These are phyloP conservation scores for Xylaria longipes DNA, from an alignment of 495 filamentous ascomycete species.

Conservation along the genomic window DNA sequence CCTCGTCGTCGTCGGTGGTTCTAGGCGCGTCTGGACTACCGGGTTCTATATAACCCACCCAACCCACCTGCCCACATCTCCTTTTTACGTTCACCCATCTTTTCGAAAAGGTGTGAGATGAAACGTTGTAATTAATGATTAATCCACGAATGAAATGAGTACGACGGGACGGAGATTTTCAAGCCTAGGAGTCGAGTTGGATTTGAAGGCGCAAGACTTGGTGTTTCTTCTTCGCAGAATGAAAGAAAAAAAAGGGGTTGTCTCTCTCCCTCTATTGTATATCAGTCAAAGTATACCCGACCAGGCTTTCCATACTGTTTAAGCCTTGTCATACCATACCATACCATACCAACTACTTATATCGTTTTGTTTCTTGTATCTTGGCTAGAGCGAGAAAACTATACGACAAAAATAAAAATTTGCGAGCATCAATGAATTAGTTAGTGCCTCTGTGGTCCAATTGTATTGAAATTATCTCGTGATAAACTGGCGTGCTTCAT, in stretches of 20 bases:
- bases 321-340: not conserved
- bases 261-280: not conserved
- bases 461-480: not conserved
- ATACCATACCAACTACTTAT: not conserved
- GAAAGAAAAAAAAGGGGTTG: not conserved
- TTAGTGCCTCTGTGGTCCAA: not conserved
- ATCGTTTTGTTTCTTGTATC: not conserved
- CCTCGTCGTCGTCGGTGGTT: slow-evolving; percentile 20
- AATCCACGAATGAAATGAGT: slow-evolving; percentile 16
- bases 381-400: not conserved
- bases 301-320: not conserved
- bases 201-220: not conserved
- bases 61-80: not conserved
- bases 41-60: too few species aligned
- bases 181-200: slow-evolving; percentile 4
- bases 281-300: not conserved
- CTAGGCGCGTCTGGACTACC: not conserved
- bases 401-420: not conserved
- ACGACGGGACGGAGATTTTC: not conserved
- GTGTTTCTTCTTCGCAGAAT: not conserved
- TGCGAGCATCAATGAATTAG: not conserved
- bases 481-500: too few species aligned
- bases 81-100: not conserved
- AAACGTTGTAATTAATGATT: slow-evolving; percentile 19
- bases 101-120: not conserved